Conservation (phyloP, 805 yeast genomes). For the Candida golubevii region DNA sequence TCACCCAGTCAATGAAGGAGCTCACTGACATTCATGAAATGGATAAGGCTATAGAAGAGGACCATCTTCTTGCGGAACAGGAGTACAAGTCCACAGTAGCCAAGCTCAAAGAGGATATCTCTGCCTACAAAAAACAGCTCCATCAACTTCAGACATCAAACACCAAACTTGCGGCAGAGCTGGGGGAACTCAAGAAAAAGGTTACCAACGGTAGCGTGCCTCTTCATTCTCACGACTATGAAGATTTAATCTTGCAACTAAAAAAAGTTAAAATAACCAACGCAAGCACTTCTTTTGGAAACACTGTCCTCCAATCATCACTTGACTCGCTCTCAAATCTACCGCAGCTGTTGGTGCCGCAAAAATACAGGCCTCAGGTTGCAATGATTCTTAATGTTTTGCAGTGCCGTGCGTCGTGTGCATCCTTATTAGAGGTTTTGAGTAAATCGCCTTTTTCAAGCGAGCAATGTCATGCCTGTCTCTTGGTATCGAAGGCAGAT, state of each 20-base stretch:
- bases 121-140: conserved; percentile 1
- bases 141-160: conserved; percentile 1
- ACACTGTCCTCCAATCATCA: not conserved
- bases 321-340: not conserved
- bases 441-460: not conserved
- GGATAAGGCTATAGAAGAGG: conserved; percentile 47
- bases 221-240: conserved; percentile 1
- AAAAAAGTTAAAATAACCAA: conserved; percentile 1
- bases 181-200: conserved; percentile 2
- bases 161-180: conserved; percentile 1
- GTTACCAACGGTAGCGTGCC: not conserved
- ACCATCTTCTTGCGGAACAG: conserved; percentile 38
- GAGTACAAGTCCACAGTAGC: conserved; percentile 28
- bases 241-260: conserved; percentile 1
- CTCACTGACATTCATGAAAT: conserved; percentile 47
- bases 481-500: not conserved
- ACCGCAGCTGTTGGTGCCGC: conserved; percentile 3
- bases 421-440: not conserved
- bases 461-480: not conserved
- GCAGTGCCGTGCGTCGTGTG: not conserved
- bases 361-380: conserved; percentile 1
- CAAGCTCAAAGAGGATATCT: conserved; percentile 3
- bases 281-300: not conserved
- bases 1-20: conserved; percentile 40
- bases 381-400: not conserved